phyloP scores from a whole-genome alignment of 306 rosid genomes.

The Pyrus betulifolia region DNA sequence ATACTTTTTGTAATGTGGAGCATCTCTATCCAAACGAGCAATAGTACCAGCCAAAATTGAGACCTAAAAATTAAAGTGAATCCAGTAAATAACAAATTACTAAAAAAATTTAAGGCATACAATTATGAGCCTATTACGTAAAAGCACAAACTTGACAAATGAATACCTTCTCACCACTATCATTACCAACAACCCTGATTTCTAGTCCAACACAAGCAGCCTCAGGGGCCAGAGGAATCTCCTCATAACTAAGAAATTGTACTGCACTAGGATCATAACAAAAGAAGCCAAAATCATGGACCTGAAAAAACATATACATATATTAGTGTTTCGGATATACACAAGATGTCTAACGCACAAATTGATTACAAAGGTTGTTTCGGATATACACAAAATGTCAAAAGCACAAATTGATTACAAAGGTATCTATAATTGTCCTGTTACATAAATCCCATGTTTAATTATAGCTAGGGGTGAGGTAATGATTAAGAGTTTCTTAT shows the following conservation, averaged over 20 bases:
- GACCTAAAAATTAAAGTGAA: conserved; percentile 49
- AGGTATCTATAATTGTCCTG: neutral
- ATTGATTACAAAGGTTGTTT: neutral
- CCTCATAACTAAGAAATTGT: conserved; percentile 73
- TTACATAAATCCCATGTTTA: neutral
- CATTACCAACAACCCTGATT: conserved; percentile 96
- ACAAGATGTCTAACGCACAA: neutral
- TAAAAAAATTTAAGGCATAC: neutral
- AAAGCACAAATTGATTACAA: neutral
- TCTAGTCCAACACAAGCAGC: conserved; percentile 90
- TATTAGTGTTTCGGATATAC: conserved; percentile 11
- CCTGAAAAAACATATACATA: conserved; percentile 39
- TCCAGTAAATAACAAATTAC: neutral
- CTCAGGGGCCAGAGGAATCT: conserved; percentile 89
- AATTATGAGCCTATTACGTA: neutral
- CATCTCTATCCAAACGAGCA: conserved; percentile 97
- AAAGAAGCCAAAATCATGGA: conserved; percentile 97
- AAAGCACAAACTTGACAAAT: neutral
- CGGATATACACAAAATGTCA: neutral
- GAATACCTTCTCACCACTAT: conserved; percentile 95
- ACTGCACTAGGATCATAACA: conserved; percentile 73
- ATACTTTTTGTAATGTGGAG: conserved; percentile 93
- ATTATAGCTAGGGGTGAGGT: neutral
- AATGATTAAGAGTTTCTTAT: neutral
- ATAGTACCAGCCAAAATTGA: conserved; percentile 96